phyloP scores from a whole-genome alignment of 371 early-diverging fungal genomes.

The Capillidium heterosporum region DNA sequence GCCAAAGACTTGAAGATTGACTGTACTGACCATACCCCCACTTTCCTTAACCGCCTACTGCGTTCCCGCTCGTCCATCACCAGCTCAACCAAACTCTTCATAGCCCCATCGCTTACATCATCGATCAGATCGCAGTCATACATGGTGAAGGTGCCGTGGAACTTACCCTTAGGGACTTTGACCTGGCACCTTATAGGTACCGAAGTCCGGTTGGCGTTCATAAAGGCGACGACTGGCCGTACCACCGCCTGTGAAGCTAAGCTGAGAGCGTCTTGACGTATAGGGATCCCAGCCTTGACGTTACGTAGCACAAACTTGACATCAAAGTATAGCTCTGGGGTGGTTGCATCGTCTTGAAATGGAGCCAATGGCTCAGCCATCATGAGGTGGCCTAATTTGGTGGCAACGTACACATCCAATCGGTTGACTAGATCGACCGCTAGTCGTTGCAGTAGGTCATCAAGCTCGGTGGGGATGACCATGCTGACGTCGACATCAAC shows the following conservation, averaged over 20 bases:
- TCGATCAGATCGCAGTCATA: conserved; percentile 67
- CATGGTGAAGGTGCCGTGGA: conserved; percentile 85
- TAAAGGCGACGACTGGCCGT: conserved; percentile 84
- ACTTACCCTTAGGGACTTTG: conserved; percentile 45
- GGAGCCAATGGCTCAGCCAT: conserved; percentile 23
- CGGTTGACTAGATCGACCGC: conserved; percentile 61
- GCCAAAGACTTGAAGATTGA: conserved; percentile 51
- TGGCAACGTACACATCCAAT: conserved; percentile 41
- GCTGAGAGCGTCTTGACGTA: conserved; percentile 42
- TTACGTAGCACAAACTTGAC: conserved; percentile 72
- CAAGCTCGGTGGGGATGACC: conserved; percentile 36
- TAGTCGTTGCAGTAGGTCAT: conserved; percentile 37
- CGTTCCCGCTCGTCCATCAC: conserved; percentile 70
- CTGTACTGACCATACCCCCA: conserved; percentile 77
- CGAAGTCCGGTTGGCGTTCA: conserved; percentile 75
- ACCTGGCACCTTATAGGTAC: conserved; percentile 65
- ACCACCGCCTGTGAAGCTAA: conserved; percentile 72
- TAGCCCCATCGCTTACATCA: conserved; percentile 60
- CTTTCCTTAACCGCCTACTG: conserved; percentile 57
- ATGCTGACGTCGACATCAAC: conserved; percentile 66
- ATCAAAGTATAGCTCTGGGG: conserved; percentile 18
- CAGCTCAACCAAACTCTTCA: conserved; percentile 56
- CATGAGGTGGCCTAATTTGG: conserved; percentile 17
- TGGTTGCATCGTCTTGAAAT: conserved; percentile 14
- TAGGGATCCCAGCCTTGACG: conserved; percentile 74